Conservation (phyloP, 2,329 filamentous ascomycete species). For the Apiospora pterosperma region DNA sequence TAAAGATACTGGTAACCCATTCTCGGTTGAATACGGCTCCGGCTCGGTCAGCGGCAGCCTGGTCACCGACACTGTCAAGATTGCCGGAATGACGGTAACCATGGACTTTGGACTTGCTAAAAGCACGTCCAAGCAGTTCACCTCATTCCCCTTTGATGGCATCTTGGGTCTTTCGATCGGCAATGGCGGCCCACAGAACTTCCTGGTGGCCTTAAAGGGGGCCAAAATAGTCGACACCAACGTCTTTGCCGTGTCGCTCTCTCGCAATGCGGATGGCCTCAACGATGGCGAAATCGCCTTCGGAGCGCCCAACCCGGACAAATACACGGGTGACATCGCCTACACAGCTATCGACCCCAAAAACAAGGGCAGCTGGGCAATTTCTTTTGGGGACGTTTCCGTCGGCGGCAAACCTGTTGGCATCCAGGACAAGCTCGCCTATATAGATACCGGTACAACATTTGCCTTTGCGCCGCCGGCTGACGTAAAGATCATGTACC, state of each 20-base stretch:
- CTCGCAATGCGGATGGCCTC: constrained; percentile 59
- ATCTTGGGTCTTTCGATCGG: constrained; percentile 75
- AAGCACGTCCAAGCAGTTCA: constrained; percentile 70
- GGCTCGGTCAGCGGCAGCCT: constrained; percentile 67
- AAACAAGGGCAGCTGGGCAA: constrained; percentile 60
- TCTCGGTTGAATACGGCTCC: constrained; percentile 72
- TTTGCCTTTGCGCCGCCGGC: constrained; percentile 69
- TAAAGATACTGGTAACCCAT: constrained; percentile 48
- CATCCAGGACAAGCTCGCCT: constrained; percentile 57
- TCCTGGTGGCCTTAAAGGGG: constrained; percentile 60
- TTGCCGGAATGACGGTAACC: constrained; percentile 62
- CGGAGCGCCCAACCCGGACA: constrained; percentile 63
- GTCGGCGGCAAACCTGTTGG: constrained; percentile 57
- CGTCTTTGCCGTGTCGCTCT: constrained; percentile 68
- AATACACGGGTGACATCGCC: constrained; percentile 64
- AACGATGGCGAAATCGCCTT: constrained; percentile 78
- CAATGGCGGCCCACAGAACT: constrained; percentile 57
- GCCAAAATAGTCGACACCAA: constrained; percentile 58
- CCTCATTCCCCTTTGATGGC: constrained; percentile 79
- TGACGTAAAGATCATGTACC: constrained; percentile 67
- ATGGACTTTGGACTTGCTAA: constrained; percentile 72
- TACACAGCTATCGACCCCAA: constrained; percentile 53
- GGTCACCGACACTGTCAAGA: constrained; percentile 61
- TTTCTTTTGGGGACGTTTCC: constrained; percentile 63
- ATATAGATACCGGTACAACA: constrained; percentile 82